Evolutionary conservation across 2,329 filamentous ascomycete species (phyloP), one percentile per base, ranked within the genome.

Genomic region (Botrytis byssoidea): DNA sequence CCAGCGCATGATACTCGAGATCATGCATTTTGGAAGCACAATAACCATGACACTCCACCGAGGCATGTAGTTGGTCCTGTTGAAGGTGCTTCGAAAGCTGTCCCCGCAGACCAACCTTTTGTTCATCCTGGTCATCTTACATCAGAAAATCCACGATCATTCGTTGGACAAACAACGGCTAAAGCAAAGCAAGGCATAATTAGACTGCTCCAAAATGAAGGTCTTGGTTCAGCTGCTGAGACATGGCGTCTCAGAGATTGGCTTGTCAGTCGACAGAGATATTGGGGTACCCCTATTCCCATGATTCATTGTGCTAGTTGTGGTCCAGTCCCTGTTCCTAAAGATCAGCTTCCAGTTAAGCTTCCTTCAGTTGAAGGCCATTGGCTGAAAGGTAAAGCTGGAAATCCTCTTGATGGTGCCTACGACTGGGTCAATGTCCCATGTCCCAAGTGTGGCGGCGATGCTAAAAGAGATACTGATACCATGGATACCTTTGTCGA

Each of bases 401-500:
- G 94, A 0, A 97, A 95, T 78, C 93, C 93, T 0, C 85, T 97
- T 29, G 92, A 93, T 76, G 86, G 88, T 32, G 89, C 90, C 2
- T 83, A 89, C 20, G 89, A 91, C 12, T 97, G 93, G 90, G 86
- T 93, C 64, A 89, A 94, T 78, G 92, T 90, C 0, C 82, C 85
- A 4, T 97, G 94, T 80, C 94, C 94, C 8, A 88, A 88, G 77
- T 97, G 94, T 79, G 84, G 87, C 25, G 86, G 88, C 1, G 83
- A 89, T 37, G 94, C 93, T 10, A 92, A 90, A 80, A 88, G 94
- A 76, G 94, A 97, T 77, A 97, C 94, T 0, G 94, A 97, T 81
- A 97, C 94, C 4, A 97, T 97, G 94, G 94, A 97, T 82, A 97
- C 94, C 0, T 97, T 97, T 83, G 94, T 97, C 75, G 94, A 97